Conservation (phyloP, 768 basidiomycete species). For the Auricularia auricula-judae region DNA sequence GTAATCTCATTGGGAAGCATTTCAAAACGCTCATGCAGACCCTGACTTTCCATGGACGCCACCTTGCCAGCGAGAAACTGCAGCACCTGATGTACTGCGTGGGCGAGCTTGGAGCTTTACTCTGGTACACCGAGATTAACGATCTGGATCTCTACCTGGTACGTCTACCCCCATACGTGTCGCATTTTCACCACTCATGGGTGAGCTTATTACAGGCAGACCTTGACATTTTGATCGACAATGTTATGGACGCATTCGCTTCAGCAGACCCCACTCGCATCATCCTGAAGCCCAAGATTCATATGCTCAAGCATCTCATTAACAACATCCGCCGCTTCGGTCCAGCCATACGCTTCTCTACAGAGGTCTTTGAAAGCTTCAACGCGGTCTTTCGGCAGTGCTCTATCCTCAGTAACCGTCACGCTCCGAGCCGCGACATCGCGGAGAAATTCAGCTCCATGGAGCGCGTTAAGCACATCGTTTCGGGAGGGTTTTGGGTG, state of each 20-base stretch:
- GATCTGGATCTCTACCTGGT: constrained; percentile 10
- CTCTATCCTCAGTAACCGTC: background rate
- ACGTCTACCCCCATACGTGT: background rate
- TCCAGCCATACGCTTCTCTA: background rate
- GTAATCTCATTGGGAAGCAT: constrained; percentile 31
- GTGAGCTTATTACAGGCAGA: background rate
- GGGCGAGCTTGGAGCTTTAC: constrained; percentile 8
- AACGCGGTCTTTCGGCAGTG: background rate
- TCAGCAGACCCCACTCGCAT: constrained; percentile 24
- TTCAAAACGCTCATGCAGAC: constrained; percentile 29
- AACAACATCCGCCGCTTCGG: constrained; percentile 16
- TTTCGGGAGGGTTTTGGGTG: background rate
- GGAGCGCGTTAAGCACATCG: constrained; percentile 1
- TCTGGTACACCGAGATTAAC: constrained; percentile 9
- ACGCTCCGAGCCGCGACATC: constrained; percentile 1
- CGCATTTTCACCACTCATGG: background rate
- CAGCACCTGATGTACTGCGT: too few relatives aligned
- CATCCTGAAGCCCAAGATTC: constrained; percentile 22
- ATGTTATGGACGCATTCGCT: constrained; percentile 26
- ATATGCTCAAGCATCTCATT: constrained; percentile 20
- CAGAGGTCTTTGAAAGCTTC: too few relatives aligned
- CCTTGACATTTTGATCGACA: constrained; percentile 18
- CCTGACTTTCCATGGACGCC: constrained; percentile 24
- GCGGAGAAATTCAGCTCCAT: background rate
- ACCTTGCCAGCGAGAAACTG: constrained; percentile 12